Percentiles rank a stretch among this genome's conserved stretches.
phyloP scores from a whole-genome alignment of 75 land plant genomes.

The Gnetum montanum region DNA sequence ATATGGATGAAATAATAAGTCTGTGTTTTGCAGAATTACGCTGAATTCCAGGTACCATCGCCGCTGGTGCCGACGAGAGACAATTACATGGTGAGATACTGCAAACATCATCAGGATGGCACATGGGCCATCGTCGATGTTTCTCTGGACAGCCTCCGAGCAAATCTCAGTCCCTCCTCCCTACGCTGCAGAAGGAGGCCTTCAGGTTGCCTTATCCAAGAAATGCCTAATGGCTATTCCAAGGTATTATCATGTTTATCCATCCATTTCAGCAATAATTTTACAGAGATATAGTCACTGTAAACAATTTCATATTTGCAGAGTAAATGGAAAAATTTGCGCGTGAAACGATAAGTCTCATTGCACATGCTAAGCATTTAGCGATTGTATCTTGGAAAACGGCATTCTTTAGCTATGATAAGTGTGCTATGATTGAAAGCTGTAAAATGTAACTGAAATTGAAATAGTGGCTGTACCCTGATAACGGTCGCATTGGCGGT shows the following conservation, averaged over 20 bases:
- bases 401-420: too few relatives aligned
- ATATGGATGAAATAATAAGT: too few relatives aligned
- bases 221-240: slow-evolving; percentile 27
- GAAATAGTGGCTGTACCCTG: too few relatives aligned
- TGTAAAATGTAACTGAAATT: too few relatives aligned
- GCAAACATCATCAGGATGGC: slow-evolving; percentile 42
- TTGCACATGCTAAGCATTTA: too few relatives aligned
- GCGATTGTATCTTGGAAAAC: too few relatives aligned
- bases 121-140: slow-evolving; percentile 61
- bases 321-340: too few relatives aligned
- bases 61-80: slow-evolving; percentile 51
- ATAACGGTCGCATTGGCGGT: too few relatives aligned
- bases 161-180: slow-evolving; percentile 6
- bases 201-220: slow-evolving; percentile 29
- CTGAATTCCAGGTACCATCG: slow-evolving; percentile 46
- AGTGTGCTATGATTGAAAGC: too few relatives aligned
- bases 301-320: neutral
- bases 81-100: slow-evolving; percentile 32
- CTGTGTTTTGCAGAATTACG: slow-evolving; percentile 34
- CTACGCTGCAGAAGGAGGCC: slow-evolving; percentile 23
- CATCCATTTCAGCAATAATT: neutral
- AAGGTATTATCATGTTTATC: slow-evolving; percentile 2
- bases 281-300: neutral
- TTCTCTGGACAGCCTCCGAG: slow-evolving; percentile 38
- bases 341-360: too few relatives aligned